These are phyloP conservation scores for Diaporthe citri DNA, from an alignment of 2,329 filamentous ascomycete species.

Conservation along the genomic window DNA sequence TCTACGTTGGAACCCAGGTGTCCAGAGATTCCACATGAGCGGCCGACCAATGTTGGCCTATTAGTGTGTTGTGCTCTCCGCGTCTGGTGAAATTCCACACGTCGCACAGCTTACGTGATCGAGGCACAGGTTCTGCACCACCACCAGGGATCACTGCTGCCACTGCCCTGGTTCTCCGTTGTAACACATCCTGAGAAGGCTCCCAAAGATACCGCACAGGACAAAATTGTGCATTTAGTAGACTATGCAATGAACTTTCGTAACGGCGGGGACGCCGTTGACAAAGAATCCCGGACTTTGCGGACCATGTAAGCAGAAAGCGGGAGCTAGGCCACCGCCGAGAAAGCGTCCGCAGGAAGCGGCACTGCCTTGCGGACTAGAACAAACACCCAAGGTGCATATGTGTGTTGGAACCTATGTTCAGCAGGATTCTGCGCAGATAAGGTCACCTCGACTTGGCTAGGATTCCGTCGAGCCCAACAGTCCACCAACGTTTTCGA, in stretches of 20 bases:
- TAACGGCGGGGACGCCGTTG: background rate
- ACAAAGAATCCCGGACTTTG: background rate
- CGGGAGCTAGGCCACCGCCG: background rate
- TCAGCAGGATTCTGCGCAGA: background rate
- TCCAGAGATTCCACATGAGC: background rate
- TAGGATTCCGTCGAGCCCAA: background rate
- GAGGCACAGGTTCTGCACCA: background rate
- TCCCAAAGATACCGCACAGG: background rate
- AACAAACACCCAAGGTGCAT: background rate
- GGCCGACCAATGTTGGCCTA: too few relatives aligned
- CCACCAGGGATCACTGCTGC: background rate
- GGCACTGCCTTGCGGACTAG: background rate
- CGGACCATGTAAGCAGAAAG: background rate
- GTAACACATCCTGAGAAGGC: too few relatives aligned
- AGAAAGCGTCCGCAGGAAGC: background rate
- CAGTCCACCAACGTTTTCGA: background rate
- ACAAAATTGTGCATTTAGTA: background rate
- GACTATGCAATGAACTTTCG: background rate
- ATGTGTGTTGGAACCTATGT: background rate
- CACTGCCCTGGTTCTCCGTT: too few relatives aligned
- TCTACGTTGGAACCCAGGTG: background rate
- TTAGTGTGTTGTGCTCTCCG: too few relatives aligned
- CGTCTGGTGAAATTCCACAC: background rate
- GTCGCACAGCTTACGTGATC: too few relatives aligned
- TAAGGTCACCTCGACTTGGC: background rate